Conservation (phyloP, 495 filamentous ascomycete genomes). For the Gamarada debralockiae region DNA sequence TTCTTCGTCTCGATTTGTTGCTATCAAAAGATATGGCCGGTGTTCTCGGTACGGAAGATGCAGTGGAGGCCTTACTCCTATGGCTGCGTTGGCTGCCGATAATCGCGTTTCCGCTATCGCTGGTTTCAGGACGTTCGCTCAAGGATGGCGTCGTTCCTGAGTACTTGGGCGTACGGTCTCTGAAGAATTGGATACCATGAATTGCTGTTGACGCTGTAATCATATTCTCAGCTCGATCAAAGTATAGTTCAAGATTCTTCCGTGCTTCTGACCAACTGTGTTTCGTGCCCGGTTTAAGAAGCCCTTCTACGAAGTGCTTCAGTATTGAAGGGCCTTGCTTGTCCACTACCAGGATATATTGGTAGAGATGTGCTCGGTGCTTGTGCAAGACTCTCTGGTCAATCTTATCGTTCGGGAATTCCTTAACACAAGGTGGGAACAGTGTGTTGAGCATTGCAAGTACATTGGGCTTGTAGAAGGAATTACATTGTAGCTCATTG, state of each 20-base stretch:
- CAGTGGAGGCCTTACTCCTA: background rate
- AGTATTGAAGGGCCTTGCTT: background rate
- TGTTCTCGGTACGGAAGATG: background rate
- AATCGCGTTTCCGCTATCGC: background rate
- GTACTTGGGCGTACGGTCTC: background rate
- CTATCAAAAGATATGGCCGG: background rate
- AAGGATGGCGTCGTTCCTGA: background rate
- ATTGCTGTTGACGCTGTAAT: slow-evolving; percentile 10
- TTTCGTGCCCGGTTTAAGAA: background rate
- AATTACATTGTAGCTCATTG: slow-evolving; percentile 4
- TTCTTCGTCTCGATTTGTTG: background rate
- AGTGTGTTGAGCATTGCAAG: slow-evolving; percentile 23
- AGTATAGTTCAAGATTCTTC: slow-evolving; percentile 7
- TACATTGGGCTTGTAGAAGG: slow-evolving; percentile 17
- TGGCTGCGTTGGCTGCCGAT: background rate
- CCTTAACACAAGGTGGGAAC: slow-evolving; percentile 16
- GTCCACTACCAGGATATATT: slow-evolving; percentile 8
- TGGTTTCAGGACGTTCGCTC: background rate
- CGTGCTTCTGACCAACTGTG: slow-evolving; percentile 10
- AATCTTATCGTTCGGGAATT: slow-evolving; percentile 15
- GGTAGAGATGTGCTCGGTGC: slow-evolving; percentile 15
- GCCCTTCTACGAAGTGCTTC: slow-evolving; percentile 2
- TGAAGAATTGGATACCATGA: slow-evolving; percentile 4
- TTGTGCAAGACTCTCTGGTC: slow-evolving; percentile 1
- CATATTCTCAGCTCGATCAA: slow-evolving; percentile 15